Evolutionary conservation across 108 stramenopile genomes (phyloP).

Genomic region (Schizochytrium sp.): DNA sequence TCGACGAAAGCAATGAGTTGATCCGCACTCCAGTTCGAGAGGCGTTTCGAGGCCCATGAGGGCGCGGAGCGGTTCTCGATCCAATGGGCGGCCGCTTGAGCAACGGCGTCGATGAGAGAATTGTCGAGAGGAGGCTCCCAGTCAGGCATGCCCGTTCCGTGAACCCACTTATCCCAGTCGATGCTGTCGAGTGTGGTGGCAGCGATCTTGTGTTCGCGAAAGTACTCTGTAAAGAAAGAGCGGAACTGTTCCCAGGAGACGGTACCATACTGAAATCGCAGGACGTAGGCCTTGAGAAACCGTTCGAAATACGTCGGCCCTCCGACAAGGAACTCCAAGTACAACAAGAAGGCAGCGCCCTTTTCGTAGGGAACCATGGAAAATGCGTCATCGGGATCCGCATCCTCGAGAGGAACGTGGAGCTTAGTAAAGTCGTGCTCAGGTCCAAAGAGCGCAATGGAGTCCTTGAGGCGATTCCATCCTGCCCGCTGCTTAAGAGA

Average conservation of each 20-base stretch:
- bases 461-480: slow-evolving; percentile 58
- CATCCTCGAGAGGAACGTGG: slow-evolving; percentile 66
- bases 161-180: slow-evolving; percentile 5
- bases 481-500: slow-evolving; percentile 71
- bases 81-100: not conserved
- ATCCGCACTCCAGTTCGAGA: not conserved
- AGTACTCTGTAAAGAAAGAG: not conserved
- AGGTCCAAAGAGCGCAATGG: slow-evolving; percentile 43
- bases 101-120: not conserved
- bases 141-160: not conserved
- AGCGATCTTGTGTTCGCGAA: not conserved
- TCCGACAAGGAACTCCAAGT: slow-evolving; percentile 74
- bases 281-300: slow-evolving; percentile 78
- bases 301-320: slow-evolving; percentile 53
- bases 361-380: slow-evolving; percentile 63
- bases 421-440: slow-evolving; percentile 50
- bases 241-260: not conserved
- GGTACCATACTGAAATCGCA: not conserved
- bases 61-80: not conserved
- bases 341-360: slow-evolving; percentile 62
- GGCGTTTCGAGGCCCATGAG: not conserved
- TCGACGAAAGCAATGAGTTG: not conserved
- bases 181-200: not conserved
- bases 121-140: not conserved
- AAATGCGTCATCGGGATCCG: slow-evolving; percentile 93